Evolutionary conservation across 345 rosid genomes (phyloP), one percentile per base, ranked within the genome.

Genomic region (Trapa incisa): DNA sequence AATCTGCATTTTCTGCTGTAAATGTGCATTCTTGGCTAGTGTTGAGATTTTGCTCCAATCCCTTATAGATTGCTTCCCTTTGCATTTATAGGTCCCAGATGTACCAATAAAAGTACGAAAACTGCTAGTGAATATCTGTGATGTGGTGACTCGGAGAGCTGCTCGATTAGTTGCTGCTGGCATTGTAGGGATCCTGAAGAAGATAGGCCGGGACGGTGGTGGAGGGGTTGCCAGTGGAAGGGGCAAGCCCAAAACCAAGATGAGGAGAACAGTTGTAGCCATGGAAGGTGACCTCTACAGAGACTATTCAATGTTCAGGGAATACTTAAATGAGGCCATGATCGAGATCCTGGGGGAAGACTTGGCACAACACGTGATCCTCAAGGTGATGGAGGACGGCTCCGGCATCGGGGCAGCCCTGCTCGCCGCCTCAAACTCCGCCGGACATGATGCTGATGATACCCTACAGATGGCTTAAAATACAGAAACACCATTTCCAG

Each of bases 141-240:
- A 94, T 3, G 82, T 86, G 74, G 96, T 91, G 58, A 86, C 97
- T 4, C 75, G 85, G 1, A 83, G 99, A 73, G 99, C 97, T 36
- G 99, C 92, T 50, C 79, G 99, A 65, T 73, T 94, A 73, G 96
- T 89, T 45, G 96, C 96, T 42, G 97, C 99, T 37, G 99, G 96
- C n/a, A 89, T 91, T 0, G 97, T 80, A 5, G 99, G 99, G 67
- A 88, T 94, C 65, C 67, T 94, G 73, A 91, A 91, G 83, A 94
- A 94, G 87, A 87, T 88, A 0, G 91, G 97, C 13, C 78, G 97
- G 68, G 99, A 94, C 47, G 99, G 95, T 12, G 81, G 87, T 1
- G 86, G 98, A 39, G 89, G 93, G 61, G 77, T 85, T 11, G 72
- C 80, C 0, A 75, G 91, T 6, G 86, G 88, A 65, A 80, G 96